Evolutionary conservation across 2,329 filamentous ascomycete species (phyloP).

Genomic region (Colletotrichum sansevieriae): DNA sequence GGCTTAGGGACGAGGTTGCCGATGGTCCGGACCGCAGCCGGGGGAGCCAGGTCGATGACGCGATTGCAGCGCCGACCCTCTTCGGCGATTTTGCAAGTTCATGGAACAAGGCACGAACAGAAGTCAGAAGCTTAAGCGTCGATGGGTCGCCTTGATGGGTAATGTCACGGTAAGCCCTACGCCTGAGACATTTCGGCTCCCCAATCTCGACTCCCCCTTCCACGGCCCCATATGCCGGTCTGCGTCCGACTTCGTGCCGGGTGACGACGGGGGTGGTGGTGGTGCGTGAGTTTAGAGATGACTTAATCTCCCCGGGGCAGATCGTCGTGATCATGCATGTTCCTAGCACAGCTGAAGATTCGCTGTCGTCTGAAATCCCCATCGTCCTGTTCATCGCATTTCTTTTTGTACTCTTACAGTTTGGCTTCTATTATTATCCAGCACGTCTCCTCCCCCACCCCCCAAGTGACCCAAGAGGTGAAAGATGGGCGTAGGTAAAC

Average conservation of each 20-base stretch:
- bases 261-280: background rate
- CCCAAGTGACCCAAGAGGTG: background rate
- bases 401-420: too few species aligned
- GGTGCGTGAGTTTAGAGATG: background rate
- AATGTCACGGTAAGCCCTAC: slow-evolving; percentile 7
- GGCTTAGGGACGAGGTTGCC: slow-evolving; percentile 8
- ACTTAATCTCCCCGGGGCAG: background rate
- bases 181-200: slow-evolving; percentile 34
- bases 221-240: slow-evolving; percentile 29
- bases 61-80: slow-evolving; percentile 22
- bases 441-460: background rate
- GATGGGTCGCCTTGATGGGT: too few species aligned
- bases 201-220: slow-evolving; percentile 19
- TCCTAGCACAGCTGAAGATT: slow-evolving; percentile 12
- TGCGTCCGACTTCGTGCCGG: slow-evolving; percentile 1
- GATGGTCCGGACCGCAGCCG: slow-evolving; percentile 29
- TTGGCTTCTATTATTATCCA: slow-evolving; percentile 7
- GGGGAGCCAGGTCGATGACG: slow-evolving; percentile 25
- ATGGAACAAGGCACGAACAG: background rate
- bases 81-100: slow-evolving; percentile 14
- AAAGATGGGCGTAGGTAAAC: background rate
- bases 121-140: slow-evolving; percentile 31
- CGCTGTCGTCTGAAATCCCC: slow-evolving; percentile 15
- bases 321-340: slow-evolving; percentile 20
- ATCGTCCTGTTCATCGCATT: slow-evolving; percentile 6